Percentiles rank a stretch among this genome's conserved stretches.
These are phyloP conservation scores for Epichloe hybrida DNA, from an alignment of 2,329 filamentous ascomycete genomes.

Conservation along the genomic window DNA sequence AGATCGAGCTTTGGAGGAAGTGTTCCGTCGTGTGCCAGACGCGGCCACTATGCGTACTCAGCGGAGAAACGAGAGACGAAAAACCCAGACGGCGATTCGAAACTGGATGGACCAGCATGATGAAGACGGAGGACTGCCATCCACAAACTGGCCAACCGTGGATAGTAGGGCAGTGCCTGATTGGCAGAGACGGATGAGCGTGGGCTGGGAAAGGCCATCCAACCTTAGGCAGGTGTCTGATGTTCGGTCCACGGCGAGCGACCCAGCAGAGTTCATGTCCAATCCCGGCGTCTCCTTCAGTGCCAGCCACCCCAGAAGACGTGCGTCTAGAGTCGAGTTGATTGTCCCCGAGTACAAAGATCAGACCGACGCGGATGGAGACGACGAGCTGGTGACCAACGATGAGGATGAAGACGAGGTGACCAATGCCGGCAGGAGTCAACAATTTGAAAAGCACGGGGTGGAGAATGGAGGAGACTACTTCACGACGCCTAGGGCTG, in stretches of 20 bases:
- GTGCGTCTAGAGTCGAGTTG: conserved; percentile 24
- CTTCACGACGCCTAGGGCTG: conserved; percentile 37
- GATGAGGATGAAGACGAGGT: conserved; percentile 53
- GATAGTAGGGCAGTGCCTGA: conserved; percentile 30
- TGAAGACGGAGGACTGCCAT: conserved; percentile 31
- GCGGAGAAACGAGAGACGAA: conserved; percentile 49
- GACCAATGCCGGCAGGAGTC: conserved; percentile 26
- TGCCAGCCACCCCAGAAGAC: conserved; percentile 15
- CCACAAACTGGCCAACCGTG: conserved; percentile 35
- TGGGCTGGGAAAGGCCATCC: conserved; percentile 33
- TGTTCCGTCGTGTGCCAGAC: conserved; percentile 65
- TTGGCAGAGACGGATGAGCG: conserved; percentile 40
- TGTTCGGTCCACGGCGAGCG: conserved; percentile 46
- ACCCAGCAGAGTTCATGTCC: conserved; percentile 49
- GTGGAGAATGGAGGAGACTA: conserved; percentile 32
- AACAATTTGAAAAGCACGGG: conserved; percentile 13
- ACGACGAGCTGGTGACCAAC: conserved; percentile 78
- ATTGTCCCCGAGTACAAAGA: conserved; percentile 32
- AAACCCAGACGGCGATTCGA: conserved; percentile 69
- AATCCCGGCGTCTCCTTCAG: conserved; percentile 27
- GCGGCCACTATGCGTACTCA: conserved; percentile 46
- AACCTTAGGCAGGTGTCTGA: conserved; percentile 39
- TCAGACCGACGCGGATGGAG: conserved; percentile 73
- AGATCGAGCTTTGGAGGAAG: conserved; percentile 78
- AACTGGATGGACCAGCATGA: conserved; percentile 77